phyloP scores from a whole-genome alignment of 2,329 filamentous ascomycete genomes.

The Camillea tinctor region DNA sequence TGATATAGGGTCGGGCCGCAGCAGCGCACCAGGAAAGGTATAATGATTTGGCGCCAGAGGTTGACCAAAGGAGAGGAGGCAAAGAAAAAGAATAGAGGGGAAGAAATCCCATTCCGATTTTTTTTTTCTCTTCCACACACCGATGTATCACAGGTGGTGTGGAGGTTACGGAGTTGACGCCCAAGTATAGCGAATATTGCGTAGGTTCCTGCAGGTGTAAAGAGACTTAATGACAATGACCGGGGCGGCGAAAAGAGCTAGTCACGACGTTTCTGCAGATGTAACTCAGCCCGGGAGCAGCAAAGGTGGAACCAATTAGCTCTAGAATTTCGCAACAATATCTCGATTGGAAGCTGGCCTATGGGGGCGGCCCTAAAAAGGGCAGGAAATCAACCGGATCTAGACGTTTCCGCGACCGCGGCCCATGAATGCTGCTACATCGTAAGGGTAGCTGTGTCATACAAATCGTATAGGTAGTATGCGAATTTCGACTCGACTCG shows the following conservation, averaged over 20 bases:
- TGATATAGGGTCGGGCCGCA: constrained; percentile 17
- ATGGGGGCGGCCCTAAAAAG: not conserved
- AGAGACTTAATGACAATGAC: constrained; percentile 19
- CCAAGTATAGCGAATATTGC: constrained; percentile 12
- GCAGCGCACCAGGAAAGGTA: constrained; percentile 21
- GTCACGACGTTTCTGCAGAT: constrained; percentile 12
- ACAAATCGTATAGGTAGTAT: not conserved
- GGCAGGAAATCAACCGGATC: not conserved
- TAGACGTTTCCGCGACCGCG: not conserved
- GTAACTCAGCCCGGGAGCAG: constrained; percentile 17
- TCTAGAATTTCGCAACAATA: not conserved
- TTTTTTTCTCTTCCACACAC: constrained; percentile 19
- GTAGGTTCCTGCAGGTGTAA: constrained; percentile 21
- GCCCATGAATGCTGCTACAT: not conserved
- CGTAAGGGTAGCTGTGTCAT: not conserved
- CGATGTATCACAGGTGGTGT: constrained; percentile 16
- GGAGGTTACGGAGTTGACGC: constrained; percentile 17
- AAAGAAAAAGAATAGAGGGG: too few relatives aligned
- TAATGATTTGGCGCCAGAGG: constrained; percentile 18
- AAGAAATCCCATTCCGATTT: constrained; percentile 7
- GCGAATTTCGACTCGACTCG: not conserved
- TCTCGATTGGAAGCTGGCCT: not conserved
- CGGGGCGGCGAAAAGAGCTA: constrained; percentile 11
- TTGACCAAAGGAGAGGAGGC: constrained; percentile 8
- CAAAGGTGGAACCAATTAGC: constrained; percentile 5